Percentiles rank a stretch among this genome's conserved stretches.
Evolutionary conservation across 176 grass and related monocot genomes (phyloP).

Genomic region (Eleusine indica): DNA sequence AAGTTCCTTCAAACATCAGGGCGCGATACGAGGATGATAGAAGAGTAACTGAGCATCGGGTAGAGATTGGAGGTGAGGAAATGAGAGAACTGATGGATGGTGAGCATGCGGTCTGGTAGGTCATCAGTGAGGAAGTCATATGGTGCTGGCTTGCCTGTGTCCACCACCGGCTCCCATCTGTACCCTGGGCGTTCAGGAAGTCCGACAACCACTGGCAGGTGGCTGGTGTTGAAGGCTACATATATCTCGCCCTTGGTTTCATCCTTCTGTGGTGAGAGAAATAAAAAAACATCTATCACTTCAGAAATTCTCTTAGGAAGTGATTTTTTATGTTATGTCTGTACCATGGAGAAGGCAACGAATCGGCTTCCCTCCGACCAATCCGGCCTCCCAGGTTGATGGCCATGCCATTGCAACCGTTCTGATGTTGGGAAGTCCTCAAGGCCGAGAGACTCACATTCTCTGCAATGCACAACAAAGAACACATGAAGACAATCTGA

Average conservation of each 20-base stretch:
- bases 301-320: background rate
- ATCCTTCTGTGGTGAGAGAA: slow-evolving; percentile 53
- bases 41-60: slow-evolving; percentile 92
- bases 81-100: slow-evolving; percentile 52
- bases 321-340: background rate
- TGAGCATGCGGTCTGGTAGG: slow-evolving; percentile 41
- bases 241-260: slow-evolving; percentile 70
- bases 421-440: slow-evolving; percentile 76
- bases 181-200: slow-evolving; percentile 69
- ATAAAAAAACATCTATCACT: background rate
- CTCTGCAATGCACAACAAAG: slow-evolving; percentile 51
- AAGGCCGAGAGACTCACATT: slow-evolving; percentile 73
- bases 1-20: slow-evolving; percentile 45
- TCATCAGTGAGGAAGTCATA: slow-evolving; percentile 87
- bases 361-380: slow-evolving; percentile 88
- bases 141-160: slow-evolving; percentile 72
- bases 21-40: slow-evolving; percentile 60
- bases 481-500: background rate
- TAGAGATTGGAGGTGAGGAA: slow-evolving; percentile 83
- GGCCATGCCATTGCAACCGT: slow-evolving; percentile 82
- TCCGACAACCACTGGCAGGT: slow-evolving; percentile 49
- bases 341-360: slow-evolving; percentile 84
- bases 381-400: slow-evolving; percentile 61
- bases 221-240: slow-evolving; percentile 90
- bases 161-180: slow-evolving; percentile 76